These are phyloP conservation scores for Rubus idaeus DNA, from an alignment of 306 rosid genomes.

Conservation along the genomic window DNA sequence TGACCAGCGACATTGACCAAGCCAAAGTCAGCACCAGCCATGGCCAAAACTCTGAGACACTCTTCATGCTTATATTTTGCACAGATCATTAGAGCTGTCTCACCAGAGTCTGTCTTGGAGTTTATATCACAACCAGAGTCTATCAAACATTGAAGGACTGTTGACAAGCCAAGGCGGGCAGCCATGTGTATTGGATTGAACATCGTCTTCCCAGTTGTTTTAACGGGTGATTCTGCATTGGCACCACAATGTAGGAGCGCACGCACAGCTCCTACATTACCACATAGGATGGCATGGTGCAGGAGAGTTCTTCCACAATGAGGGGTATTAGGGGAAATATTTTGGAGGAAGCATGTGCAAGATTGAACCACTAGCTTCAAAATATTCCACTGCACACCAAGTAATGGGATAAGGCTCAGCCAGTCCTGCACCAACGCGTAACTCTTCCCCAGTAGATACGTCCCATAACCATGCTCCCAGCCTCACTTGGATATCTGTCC, in stretches of 20 bases:
- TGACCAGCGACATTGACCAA: conserved; percentile 59
- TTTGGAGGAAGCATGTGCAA: conserved; percentile 65
- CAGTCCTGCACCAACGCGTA: conserved; percentile 93
- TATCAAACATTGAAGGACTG: conserved; percentile 58
- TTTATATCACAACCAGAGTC: conserved; percentile 72
- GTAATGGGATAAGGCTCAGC: conserved; percentile 80
- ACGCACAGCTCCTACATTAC: conserved; percentile 60
- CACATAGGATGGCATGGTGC: conserved; percentile 87
- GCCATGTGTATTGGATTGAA: conserved; percentile 86
- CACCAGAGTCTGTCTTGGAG: conserved; percentile 65
- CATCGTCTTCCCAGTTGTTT: conserved; percentile 51
- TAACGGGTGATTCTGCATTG: conserved; percentile 54
- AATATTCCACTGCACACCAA: conserved; percentile 97
- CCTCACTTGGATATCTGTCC: conserved; percentile 48
- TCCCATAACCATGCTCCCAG: conserved; percentile 99
- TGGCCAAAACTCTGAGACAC: conserved; percentile 61
- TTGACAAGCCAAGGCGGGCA: conserved; percentile 63
- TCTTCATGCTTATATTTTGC: conserved; percentile 64
- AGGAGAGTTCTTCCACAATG: conserved; percentile 75
- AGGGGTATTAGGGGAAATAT: conserved; percentile 35
- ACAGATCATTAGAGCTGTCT: conserved; percentile 77
- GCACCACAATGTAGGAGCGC: conserved; percentile 62
- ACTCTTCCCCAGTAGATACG: conserved; percentile 74
- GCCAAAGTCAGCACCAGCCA: conserved; percentile 84
- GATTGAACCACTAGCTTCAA: conserved; percentile 78